Evolutionary conservation across 2,329 filamentous ascomycete genomes (phyloP), one percentile per base, ranked within the genome.

Genomic region (Fusarium concolor): DNA sequence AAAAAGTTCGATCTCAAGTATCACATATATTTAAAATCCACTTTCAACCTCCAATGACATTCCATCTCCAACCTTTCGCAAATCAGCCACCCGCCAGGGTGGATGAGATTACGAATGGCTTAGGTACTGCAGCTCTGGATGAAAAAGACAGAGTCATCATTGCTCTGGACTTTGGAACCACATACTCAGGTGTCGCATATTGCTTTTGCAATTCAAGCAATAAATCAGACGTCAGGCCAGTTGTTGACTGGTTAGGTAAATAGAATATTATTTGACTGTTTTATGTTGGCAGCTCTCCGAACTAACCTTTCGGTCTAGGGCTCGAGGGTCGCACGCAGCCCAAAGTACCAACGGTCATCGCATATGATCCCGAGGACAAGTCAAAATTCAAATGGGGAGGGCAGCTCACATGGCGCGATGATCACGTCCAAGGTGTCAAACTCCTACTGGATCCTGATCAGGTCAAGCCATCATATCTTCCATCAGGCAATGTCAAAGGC

Each of bases 191-290:
- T 29, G 57, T 68, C 10, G 62, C 62, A 4, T 68, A 66, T 29
- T 66, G 58, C 26, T 68, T 68, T 38, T 44, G 50, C 24, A 63
- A 62, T 22, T 41, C 65, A 15, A 39, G 49, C 11, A 51, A 62
- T 15, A 65, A 28, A 29, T 60, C 67, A 3, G 35, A 39, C 9
- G 35, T 50, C n/a, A 47, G 59, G 2, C 53, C 61, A 18, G 52
- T 72, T 10, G 17, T 62, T 17, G 43, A 67, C 17, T 73, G 71
- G 71, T 57, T 70, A 6, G 71, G 71, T 68, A 63, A 26, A 52
- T 18, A 2, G 14, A 14, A 12, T 14, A 10, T 29, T 18, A 17
- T 10, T n/a, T n/a, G n/a, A n/a, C n/a, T n/a, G n/a, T n/a, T n/a
- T n/a, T n/a, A n/a, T n/a, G n/a, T n/a, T n/a, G n/a, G n/a, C n/a